Evolutionary conservation across 352 stramenopile species (phyloP).

Genomic region (Plasmopara halstedii): DNA sequence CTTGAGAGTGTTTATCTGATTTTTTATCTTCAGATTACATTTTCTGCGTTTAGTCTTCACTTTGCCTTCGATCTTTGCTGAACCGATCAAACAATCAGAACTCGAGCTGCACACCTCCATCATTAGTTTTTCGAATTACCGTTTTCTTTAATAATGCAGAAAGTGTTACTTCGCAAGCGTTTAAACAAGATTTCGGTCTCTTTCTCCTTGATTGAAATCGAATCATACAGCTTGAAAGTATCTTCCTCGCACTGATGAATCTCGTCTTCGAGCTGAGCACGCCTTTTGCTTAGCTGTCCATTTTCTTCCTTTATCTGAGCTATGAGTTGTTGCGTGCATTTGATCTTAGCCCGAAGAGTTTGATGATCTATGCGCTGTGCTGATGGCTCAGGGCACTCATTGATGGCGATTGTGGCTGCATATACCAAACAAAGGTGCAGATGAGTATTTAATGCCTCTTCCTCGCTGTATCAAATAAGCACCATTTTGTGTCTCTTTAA

Average conservation of each 20-base stretch:
- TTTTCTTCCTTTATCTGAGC: constrained; percentile 30
- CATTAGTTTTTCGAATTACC: constrained; percentile 12
- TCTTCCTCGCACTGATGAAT: constrained; percentile 16
- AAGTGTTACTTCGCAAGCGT: constrained; percentile 27
- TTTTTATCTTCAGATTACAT: constrained; percentile 33
- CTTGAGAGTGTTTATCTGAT: constrained; percentile 38
- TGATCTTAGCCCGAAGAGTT: constrained; percentile 39
- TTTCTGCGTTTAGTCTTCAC: constrained; percentile 41
- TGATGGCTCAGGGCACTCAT: constrained; percentile 15
- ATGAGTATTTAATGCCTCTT: not conserved
- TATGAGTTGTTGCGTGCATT: constrained; percentile 36
- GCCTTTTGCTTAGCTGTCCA: constrained; percentile 17
- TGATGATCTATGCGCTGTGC: constrained; percentile 21
- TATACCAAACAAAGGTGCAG: not conserved
- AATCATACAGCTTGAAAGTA: constrained; percentile 20
- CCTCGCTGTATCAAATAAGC: not conserved
- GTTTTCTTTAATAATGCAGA: constrained; percentile 26
- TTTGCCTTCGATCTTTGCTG: constrained; percentile 31
- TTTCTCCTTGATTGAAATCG: constrained; percentile 30
- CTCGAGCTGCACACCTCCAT: not conserved
- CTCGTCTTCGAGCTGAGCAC: constrained; percentile 21
- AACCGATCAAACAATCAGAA: not conserved
- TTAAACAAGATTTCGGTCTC: constrained; percentile 21
- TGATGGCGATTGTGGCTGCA: constrained; percentile 14
- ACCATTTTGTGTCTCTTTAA: constrained; percentile 17